Conservation (phyloP, 768 basidiomycete genomes). For the Lactifluus hygrophoroides region DNA sequence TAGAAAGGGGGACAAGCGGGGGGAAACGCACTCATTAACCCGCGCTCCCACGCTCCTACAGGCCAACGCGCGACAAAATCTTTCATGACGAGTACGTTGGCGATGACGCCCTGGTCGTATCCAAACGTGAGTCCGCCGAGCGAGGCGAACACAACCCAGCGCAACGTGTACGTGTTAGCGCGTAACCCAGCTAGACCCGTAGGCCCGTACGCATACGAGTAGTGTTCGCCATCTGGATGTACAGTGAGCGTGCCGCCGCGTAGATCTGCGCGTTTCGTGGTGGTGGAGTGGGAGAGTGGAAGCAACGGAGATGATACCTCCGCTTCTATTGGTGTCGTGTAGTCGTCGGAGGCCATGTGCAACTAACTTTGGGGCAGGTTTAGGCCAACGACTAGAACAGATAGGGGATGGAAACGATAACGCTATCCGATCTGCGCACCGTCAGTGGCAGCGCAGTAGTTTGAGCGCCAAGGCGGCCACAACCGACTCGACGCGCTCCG, state of each 20-base stretch:
- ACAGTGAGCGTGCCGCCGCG: constrained; percentile 17
- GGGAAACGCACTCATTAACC: constrained; percentile 57
- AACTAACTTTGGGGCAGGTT: neutral
- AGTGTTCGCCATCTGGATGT: constrained; percentile 25
- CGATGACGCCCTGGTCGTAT: constrained; percentile 81
- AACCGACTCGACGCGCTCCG: too few relatives aligned
- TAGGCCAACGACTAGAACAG: neutral
- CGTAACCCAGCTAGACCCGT: constrained; percentile 54
- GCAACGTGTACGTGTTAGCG: constrained; percentile 54
- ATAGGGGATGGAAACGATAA: too few relatives aligned
- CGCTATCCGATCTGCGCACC: too few relatives aligned
- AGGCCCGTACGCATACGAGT: constrained; percentile 69
- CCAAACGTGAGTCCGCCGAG: constrained; percentile 75
- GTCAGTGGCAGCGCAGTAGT: too few relatives aligned
- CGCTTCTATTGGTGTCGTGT: neutral
- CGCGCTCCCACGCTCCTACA: constrained; percentile 62
- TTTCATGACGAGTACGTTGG: constrained; percentile 77
- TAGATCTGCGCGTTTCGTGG: neutral
- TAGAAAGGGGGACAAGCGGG: neutral
- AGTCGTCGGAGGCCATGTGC: neutral
- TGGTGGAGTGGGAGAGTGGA: neutral
- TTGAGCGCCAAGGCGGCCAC: too few relatives aligned
- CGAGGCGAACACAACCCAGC: constrained; percentile 67
- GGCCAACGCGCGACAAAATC: constrained; percentile 66
- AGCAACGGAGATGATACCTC: constrained; percentile 14